These are phyloP conservation scores for Penicillium sp. DNA, from an alignment of 2,329 filamentous ascomycete genomes.

Conservation along the genomic window DNA sequence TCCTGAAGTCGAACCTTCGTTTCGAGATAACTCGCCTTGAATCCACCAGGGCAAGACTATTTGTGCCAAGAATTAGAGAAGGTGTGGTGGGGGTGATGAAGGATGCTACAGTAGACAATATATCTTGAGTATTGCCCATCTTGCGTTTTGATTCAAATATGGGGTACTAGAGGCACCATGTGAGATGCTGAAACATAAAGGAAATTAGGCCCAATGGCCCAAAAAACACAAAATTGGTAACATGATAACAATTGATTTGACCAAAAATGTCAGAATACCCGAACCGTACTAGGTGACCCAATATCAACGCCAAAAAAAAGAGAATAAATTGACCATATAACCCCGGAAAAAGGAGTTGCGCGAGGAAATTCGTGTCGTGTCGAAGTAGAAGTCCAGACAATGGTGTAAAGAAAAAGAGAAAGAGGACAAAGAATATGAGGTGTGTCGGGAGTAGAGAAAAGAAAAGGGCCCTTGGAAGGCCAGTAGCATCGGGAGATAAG, in stretches of 20 bases:
- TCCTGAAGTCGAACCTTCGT: too few relatives aligned
- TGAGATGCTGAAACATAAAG: background rate
- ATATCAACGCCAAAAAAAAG: conserved; percentile 18
- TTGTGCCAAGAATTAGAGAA: too few relatives aligned
- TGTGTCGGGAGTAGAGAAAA: background rate
- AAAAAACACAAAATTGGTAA: background rate
- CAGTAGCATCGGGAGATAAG: conserved; percentile 9
- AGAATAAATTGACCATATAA: conserved; percentile 9
- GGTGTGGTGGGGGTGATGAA: too few relatives aligned
- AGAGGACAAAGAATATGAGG: background rate
- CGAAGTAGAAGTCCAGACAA: conserved; percentile 1
- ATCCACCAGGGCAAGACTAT: too few relatives aligned
- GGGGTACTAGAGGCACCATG: background rate
- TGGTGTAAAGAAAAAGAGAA: background rate
- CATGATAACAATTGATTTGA: conserved; percentile 6
- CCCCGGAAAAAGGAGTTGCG: conserved; percentile 9
- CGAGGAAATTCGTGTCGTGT: background rate
- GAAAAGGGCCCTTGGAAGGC: background rate
- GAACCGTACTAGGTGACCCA: conserved; percentile 10
- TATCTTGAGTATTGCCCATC: background rate
- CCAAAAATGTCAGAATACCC: conserved; percentile 12
- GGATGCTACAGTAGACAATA: too few relatives aligned
- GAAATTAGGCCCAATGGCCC: background rate
- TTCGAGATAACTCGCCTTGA: too few relatives aligned
- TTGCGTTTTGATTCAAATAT: background rate